Conservation (phyloP, 2,329 filamentous ascomycete species). For the Fragosphaeria purpurea region DNA sequence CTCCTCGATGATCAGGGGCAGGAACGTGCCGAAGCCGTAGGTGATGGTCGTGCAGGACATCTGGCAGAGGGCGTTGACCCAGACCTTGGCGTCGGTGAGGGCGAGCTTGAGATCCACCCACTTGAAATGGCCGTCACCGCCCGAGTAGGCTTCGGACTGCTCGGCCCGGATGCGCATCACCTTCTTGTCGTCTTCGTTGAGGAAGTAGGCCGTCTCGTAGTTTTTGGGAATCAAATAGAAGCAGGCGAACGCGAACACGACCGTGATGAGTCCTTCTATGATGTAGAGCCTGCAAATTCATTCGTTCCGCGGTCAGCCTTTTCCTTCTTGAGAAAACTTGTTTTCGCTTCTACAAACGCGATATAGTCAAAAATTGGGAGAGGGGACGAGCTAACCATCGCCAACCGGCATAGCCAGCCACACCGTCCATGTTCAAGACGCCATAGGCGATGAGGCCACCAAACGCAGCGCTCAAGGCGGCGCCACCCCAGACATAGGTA, state of each 20-base stretch:
- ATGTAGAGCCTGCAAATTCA: constrained; percentile 12
- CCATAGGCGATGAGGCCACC: constrained; percentile 19
- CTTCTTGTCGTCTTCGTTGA: constrained; percentile 12
- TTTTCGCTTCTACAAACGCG: neutral
- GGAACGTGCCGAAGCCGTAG: constrained; percentile 30
- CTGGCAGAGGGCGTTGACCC: constrained; percentile 24
- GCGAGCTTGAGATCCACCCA: constrained; percentile 16
- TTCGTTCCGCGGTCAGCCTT: too few species aligned
- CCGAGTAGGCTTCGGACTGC: constrained; percentile 16
- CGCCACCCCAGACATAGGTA: constrained; percentile 19
- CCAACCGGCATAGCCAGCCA: constrained; percentile 17
- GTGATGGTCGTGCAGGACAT: constrained; percentile 28
- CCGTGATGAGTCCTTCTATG: constrained; percentile 14
- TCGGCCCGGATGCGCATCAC: constrained; percentile 15
- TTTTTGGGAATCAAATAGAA: constrained; percentile 12
- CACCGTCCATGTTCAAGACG: constrained; percentile 20
- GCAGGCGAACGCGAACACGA: constrained; percentile 12
- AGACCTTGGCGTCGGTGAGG: constrained; percentile 16
- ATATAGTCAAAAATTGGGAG: neutral
- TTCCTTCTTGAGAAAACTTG: too few species aligned
- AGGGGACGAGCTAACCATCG: constrained; percentile 10
- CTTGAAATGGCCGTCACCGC: constrained; percentile 15
- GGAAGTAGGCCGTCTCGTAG: constrained; percentile 16
- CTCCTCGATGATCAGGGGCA: constrained; percentile 31
- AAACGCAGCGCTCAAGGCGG: constrained; percentile 19